These are phyloP conservation scores for Eutrema salsugineum DNA, from an alignment of 441 rosid genomes.

Conservation along the genomic window DNA sequence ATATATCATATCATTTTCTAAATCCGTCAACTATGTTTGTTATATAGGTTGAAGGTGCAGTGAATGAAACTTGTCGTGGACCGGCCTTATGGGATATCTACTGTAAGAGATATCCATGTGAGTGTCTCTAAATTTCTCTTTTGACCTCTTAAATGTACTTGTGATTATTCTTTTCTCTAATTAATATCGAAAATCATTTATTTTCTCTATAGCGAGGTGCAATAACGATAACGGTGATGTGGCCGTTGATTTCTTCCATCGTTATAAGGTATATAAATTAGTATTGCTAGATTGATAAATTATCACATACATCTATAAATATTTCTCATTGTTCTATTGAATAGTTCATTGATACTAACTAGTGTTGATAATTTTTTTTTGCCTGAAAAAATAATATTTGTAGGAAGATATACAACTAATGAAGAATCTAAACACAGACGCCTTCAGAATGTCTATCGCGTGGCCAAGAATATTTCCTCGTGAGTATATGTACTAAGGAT, in stretches of 20 bases:
- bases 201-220: neutral
- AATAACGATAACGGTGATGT: conserved; percentile 12
- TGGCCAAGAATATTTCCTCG: conserved; percentile 36
- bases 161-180: too few species aligned
- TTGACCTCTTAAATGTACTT: too few species aligned
- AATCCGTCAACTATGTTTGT: neutral
- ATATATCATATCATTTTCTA: neutral
- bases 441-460: conserved; percentile 29
- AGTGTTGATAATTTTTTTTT: conserved; percentile 3
- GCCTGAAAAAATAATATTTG: neutral
- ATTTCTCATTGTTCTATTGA: neutral
- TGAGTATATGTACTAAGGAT: neutral
- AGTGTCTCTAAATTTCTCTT: neutral
- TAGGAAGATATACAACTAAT: conserved; percentile 31
- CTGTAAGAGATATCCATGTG: conserved; percentile 48
- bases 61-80: conserved; percentile 44
- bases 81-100: conserved; percentile 59
- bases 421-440: conserved; percentile 29
- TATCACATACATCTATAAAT: neutral
- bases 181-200: too few species aligned
- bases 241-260: conserved; percentile 34
- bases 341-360: neutral
- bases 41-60: conserved; percentile 64
- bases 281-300: neutral
- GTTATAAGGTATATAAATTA: conserved; percentile 27